Evolutionary conservation across 176 grass and related monocot species (phyloP).

Genomic region (Calamus simplicifolius): DNA sequence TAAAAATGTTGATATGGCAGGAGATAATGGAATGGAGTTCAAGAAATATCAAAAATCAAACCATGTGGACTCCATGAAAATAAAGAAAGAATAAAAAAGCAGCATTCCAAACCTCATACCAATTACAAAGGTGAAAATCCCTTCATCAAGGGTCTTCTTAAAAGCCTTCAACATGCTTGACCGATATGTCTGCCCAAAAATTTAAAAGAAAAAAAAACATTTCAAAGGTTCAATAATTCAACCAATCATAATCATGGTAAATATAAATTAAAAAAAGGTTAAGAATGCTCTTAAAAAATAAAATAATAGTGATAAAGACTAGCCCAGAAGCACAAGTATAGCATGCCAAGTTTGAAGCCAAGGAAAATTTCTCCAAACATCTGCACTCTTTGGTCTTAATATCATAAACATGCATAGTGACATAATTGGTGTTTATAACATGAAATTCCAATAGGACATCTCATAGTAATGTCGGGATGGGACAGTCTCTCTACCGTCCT

Average conservation of each 20-base stretch:
- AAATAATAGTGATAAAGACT: not conserved
- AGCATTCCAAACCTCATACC: conserved; percentile 49
- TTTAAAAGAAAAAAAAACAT: conserved; percentile 20
- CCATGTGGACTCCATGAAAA: too few species aligned
- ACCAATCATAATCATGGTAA: conserved; percentile 1
- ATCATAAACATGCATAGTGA: too few species aligned
- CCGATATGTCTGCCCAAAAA: conserved; percentile 52
- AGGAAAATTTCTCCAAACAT: too few species aligned
- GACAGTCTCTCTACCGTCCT: too few species aligned
- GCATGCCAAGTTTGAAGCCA: not conserved
- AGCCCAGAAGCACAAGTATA: not conserved
- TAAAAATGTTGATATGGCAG: too few species aligned
- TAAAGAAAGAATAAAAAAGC: conserved; percentile 1
- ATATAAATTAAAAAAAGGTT: not conserved
- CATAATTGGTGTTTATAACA: too few species aligned
- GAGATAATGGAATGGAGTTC: too few species aligned
- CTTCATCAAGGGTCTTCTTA: conserved; percentile 98
- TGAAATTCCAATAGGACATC: too few species aligned
- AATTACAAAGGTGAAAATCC: conserved; percentile 94
- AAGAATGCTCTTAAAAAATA: conserved; percentile 4
- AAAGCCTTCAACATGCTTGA: conserved; percentile 95
- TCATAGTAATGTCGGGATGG: too few species aligned
- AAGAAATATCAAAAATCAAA: too few species aligned
- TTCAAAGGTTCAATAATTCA: too few species aligned
- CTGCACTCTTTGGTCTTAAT: too few species aligned